A percentile compares a stretch with the other conserved stretches of the same genome.
These are phyloP conservation scores for Seminavis robusta DNA, from an alignment of 108 stramenopile species.

Conservation along the genomic window DNA sequence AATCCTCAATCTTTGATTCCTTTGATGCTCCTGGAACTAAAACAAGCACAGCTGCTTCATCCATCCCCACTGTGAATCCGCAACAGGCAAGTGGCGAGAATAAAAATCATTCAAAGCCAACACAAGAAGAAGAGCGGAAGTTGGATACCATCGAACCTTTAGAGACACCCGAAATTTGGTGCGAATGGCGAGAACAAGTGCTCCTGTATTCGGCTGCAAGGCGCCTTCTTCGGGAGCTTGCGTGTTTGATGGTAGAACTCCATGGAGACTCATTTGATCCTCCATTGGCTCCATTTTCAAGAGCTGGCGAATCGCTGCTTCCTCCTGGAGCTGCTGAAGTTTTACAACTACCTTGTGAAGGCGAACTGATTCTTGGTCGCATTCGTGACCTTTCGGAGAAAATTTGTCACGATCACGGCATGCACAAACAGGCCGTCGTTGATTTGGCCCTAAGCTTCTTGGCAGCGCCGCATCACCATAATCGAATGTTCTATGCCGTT, in stretches of 20 bases:
- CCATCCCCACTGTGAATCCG: neutral
- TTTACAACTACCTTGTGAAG: conserved; percentile 62
- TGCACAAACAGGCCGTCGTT: conserved; percentile 35
- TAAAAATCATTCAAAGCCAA: conserved; percentile 8
- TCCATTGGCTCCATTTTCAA: conserved; percentile 17
- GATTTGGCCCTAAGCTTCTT: conserved; percentile 43
- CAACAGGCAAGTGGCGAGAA: neutral
- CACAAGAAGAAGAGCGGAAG: neutral
- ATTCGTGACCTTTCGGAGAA: conserved; percentile 24
- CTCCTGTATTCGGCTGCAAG: conserved; percentile 39
- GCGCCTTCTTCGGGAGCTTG: conserved; percentile 66
- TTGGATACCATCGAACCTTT: conserved; percentile 19
- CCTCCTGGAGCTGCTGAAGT: conserved; percentile 52
- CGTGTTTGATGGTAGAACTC: conserved; percentile 43
- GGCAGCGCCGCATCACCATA: conserved; percentile 15
- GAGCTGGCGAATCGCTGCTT: conserved; percentile 32
- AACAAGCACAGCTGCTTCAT: neutral
- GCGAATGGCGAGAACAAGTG: conserved; percentile 46
- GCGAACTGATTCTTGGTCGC: conserved; percentile 36
- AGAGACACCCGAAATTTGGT: conserved; percentile 52
- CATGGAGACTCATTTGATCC: conserved; percentile 39
- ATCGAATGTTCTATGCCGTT: conserved; percentile 53
- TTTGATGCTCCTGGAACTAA: conserved; percentile 39
- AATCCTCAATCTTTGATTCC: conserved; percentile 53
- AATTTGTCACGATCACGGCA: conserved; percentile 26